Evolutionary conservation across 768 basidiomycete genomes (phyloP), one percentile per base, ranked within the genome.

Genomic region (Lanmaoa pseudosensibilis): DNA sequence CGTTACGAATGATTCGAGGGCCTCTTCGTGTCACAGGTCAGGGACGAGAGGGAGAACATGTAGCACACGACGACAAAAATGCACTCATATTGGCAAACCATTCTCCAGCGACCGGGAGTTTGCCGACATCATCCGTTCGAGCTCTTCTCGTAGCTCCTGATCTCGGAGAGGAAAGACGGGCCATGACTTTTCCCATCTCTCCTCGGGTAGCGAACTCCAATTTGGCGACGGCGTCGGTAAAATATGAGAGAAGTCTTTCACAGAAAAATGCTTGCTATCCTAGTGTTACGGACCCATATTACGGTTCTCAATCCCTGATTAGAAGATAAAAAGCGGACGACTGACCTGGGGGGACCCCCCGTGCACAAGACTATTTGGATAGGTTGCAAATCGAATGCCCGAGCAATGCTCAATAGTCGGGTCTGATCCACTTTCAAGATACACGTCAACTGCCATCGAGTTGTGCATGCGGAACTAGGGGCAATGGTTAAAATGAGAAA

Each of bases 171-270:
- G 45, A 45, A 25, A 48, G 2, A 62, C 19, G 30, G 72, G 70
- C 70, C 72, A 73, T 1, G 37, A 48, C 25, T 11, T 57, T 39
- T 68, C 50, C 39, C 55, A 25, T 5, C 50, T 44, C 13, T 58
- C 61, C 52, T 68, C 54, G 10, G 37, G 32, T 18, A 73, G 41
- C 9, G 2, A 30, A 18, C 59, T 59, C 86, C 90, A 94, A 70
- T 94, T 84, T 11, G 93, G 91, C 5, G 93, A 94, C 0, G 83
- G 84, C 2, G 87, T 84, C 5, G 80, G 65, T 33, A 85, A 77
- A 56, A 94, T 88, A 69, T 94, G 92, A 19, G 91, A 90, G 67
- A 95, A 95, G 61, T 95, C 93, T 65, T 88, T 88, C 18, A 92
- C 83, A 2, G 76, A 57, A n/a, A 79, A 64, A 52, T 79, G 72